A percentile compares a stretch with the other conserved stretches of the same genome.
These are phyloP conservation scores for Pseudocercospora vitis DNA, from an alignment of 2,329 filamentous ascomycete species.

Conservation along the genomic window DNA sequence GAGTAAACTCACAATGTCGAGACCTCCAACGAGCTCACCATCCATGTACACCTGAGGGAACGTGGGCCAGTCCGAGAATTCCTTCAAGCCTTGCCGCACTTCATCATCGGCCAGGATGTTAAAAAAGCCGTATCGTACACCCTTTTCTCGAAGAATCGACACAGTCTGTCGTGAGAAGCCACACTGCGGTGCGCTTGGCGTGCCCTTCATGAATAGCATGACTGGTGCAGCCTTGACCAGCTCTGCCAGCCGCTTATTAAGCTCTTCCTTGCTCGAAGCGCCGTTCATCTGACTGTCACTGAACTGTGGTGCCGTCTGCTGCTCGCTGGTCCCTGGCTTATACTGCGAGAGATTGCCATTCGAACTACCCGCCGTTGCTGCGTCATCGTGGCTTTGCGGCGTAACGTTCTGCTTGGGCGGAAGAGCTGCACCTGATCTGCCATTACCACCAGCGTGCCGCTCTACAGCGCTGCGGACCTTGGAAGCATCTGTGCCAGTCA, in stretches of 20 bases:
- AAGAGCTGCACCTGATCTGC: constrained; percentile 40
- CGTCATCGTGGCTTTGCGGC: constrained; percentile 16
- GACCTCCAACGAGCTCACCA: constrained; percentile 85
- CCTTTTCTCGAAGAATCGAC: constrained; percentile 78
- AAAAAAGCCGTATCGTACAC: constrained; percentile 97
- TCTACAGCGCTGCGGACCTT: constrained; percentile 86
- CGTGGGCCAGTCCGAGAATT: constrained; percentile 97
- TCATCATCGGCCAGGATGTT: constrained; percentile 98
- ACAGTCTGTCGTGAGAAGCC: constrained; percentile 93
- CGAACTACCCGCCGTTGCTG: constrained; percentile 29
- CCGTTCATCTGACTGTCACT: constrained; percentile 42
- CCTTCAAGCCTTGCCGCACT: constrained; percentile 92
- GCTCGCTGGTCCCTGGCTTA: constrained; percentile 45
- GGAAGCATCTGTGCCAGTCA: constrained; percentile 85
- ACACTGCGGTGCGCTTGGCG: constrained; percentile 80
- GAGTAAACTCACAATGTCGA: constrained; percentile 79
- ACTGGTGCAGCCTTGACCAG: constrained; percentile 94
- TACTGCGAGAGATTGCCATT: constrained; percentile 42
- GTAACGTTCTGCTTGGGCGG: constrained; percentile 44
- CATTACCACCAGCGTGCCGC: constrained; percentile 61
- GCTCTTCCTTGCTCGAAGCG: constrained; percentile 70
- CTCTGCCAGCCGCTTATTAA: constrained; percentile 76
- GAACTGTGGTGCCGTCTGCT: constrained; percentile 50
- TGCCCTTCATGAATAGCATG: constrained; percentile 99
- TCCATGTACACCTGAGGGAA: constrained; percentile 93